Percentiles rank a stretch among this genome's conserved stretches.
Conservation (phyloP, 1,284 basidiomycete genomes). For the Sanghuangporus sanghuang region DNA sequence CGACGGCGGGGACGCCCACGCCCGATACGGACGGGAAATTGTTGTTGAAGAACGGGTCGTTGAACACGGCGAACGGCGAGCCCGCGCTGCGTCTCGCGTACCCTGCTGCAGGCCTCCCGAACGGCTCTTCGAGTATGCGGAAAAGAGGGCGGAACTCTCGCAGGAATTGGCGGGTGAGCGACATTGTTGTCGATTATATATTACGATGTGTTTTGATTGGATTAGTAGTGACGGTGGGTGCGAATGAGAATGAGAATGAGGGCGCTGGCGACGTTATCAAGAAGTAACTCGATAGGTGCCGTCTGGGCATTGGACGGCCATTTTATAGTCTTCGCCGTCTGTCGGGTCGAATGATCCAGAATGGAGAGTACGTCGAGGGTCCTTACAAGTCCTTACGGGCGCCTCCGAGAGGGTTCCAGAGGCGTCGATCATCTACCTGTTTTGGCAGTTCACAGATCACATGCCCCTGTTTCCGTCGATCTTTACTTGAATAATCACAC, state of each 20-base stretch:
- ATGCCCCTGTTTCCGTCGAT: background rate
- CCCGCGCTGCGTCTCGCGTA: slow-evolving; percentile 28
- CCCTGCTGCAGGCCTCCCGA: slow-evolving; percentile 37
- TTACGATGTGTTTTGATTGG: background rate
- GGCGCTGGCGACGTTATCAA: background rate
- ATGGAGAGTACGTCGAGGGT: background rate
- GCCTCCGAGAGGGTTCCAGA: background rate
- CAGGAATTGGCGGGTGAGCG: slow-evolving; percentile 59
- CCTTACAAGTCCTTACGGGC: background rate
- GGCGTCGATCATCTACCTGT: background rate
- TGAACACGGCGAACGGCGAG: slow-evolving; percentile 20
- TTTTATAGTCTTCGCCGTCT: slow-evolving; percentile 3
- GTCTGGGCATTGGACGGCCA: background rate
- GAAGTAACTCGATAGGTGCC: background rate
- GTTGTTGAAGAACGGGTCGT: slow-evolving; percentile 39
- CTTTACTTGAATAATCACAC: background rate
- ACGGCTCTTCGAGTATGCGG: slow-evolving; percentile 64
- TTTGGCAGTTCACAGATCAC: background rate
- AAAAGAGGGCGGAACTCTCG: slow-evolving; percentile 71
- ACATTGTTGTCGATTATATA: slow-evolving; percentile 45
- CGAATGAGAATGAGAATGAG: background rate
- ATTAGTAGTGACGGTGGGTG: background rate
- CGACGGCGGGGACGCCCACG: slow-evolving; percentile 45
- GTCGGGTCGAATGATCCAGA: slow-evolving; percentile 5
- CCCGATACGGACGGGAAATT: slow-evolving; percentile 35